Percentiles rank a stretch among this genome's conserved stretches.
Conservation (phyloP, 345 rosid genomes). For the Arabis hirsuta region DNA sequence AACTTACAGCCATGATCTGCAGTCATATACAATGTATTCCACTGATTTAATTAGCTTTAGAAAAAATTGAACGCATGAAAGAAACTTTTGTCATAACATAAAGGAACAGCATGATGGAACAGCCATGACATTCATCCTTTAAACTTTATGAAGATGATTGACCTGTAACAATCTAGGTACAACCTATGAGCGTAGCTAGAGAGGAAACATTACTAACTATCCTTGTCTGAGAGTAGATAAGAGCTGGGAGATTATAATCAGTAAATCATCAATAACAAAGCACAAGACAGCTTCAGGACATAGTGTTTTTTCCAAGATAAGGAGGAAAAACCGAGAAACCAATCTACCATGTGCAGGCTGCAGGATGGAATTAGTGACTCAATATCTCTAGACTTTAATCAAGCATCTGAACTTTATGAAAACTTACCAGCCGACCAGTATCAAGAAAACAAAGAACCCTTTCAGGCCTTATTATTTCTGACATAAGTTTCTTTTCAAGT, state of each 20-base stretch:
- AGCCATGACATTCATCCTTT: conserved; percentile 19
- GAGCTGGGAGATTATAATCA: conserved; percentile 5
- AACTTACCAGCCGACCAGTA: conserved; percentile 92
- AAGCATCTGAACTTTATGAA: conserved; percentile 35
- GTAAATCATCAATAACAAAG: neutral
- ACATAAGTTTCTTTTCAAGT: conserved; percentile 91
- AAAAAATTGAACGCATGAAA: conserved; percentile 8
- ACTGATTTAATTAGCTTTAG: conserved; percentile 14
- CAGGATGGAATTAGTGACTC: conserved; percentile 8
- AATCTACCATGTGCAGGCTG: conserved; percentile 2
- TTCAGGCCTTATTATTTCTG: conserved; percentile 94
- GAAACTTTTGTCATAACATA: conserved; percentile 1
- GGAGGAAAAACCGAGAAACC: conserved; percentile 3
- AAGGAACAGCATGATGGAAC: conserved; percentile 7
- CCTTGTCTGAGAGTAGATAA: neutral
- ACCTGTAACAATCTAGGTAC: neutral
- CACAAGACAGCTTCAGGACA: neutral
- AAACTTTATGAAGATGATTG: conserved; percentile 15
- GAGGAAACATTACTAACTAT: conserved; percentile 1
- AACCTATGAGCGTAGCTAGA: conserved; percentile 1
- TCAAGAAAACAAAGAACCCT: conserved; percentile 84
- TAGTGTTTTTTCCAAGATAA: neutral
- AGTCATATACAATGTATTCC: conserved; percentile 4
- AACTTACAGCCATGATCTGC: conserved; percentile 19
- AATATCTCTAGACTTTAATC: neutral